phyloP scores from a whole-genome alignment of 1,139 yeast species.

The Nakaseomyces uthaithaninus region DNA sequence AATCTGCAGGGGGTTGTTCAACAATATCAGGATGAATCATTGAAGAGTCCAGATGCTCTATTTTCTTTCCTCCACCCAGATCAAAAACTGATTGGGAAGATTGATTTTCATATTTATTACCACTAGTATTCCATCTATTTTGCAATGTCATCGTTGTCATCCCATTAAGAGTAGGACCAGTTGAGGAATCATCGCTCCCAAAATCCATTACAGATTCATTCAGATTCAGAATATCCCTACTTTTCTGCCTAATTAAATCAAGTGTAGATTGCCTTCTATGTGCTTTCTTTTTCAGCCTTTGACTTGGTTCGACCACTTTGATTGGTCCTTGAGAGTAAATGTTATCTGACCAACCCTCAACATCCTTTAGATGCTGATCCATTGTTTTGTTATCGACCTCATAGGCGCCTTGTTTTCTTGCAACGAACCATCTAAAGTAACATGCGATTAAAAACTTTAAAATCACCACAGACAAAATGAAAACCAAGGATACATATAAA shows the following conservation, averaged over 20 bases:
- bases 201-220: slow-evolving; percentile 12
- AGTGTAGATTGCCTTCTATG: slow-evolving; percentile 10
- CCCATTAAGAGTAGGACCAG: slow-evolving; percentile 9
- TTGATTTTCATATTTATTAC: slow-evolving; percentile 12
- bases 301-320: slow-evolving; percentile 41
- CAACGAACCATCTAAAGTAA: slow-evolving; percentile 76
- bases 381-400: slow-evolving; percentile 47
- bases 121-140: slow-evolving; percentile 17
- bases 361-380: slow-evolving; percentile 48
- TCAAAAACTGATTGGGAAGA: slow-evolving; percentile 7
- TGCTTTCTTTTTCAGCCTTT: slow-evolving; percentile 18
- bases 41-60: slow-evolving; percentile 55
- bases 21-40: slow-evolving; percentile 65
- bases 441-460: slow-evolving; percentile 78
- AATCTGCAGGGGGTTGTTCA: slow-evolving; percentile 83
- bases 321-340: slow-evolving; percentile 48
- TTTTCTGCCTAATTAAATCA: slow-evolving; percentile 8
- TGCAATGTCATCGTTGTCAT: slow-evolving; percentile 36
- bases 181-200: slow-evolving; percentile 6
- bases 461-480: slow-evolving; percentile 72
- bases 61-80: slow-evolving; percentile 12
- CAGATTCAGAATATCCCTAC: slow-evolving; percentile 20
- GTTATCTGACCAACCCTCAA: slow-evolving; percentile 72
- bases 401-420: slow-evolving; percentile 74
- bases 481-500: slow-evolving; percentile 67